Conservation (phyloP, 345 rosid species). For the Euphorbia pulcherrima region DNA sequence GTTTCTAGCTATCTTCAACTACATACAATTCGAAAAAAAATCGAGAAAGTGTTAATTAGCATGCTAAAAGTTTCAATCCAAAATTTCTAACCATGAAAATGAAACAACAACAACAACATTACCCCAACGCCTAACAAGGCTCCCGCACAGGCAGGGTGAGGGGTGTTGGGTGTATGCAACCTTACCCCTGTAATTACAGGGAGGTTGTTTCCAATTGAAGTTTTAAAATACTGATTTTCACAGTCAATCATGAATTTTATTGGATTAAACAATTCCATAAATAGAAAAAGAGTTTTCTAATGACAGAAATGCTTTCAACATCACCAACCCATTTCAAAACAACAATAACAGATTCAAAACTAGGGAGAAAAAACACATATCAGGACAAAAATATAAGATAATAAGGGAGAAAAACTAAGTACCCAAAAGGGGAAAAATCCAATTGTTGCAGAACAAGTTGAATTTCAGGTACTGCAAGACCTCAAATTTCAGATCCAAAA, state of each 20-base stretch:
- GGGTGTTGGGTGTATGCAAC: no score
- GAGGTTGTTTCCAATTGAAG: no score
- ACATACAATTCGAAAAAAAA: constrained; percentile 23
- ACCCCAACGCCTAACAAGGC: no score
- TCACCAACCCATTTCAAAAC: background rate
- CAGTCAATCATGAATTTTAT: constrained; percentile 4
- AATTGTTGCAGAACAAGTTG: constrained; percentile 25
- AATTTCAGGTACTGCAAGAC: constrained; percentile 2
- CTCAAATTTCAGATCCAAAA: constrained; percentile 22
- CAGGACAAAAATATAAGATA: background rate
- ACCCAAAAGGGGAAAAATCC: constrained; percentile 13
- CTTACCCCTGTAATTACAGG: no score
- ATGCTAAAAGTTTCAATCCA: constrained; percentile 1
- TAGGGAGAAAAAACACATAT: background rate
- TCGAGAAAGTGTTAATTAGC: constrained; percentile 11
- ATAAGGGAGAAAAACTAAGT: constrained; percentile 15
- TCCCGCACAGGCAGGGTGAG: no score
- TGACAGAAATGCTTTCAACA: background rate
- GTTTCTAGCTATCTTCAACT: constrained; percentile 16
- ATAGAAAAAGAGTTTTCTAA: background rate
- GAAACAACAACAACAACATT: no score
- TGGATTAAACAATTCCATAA: background rate
- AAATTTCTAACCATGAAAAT: background rate
- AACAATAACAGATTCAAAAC: background rate
- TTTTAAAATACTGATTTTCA: background rate